Base-by-base conservation (phyloP, 1,284 basidiomycete species). In the Boletus calvinii region DNA sequence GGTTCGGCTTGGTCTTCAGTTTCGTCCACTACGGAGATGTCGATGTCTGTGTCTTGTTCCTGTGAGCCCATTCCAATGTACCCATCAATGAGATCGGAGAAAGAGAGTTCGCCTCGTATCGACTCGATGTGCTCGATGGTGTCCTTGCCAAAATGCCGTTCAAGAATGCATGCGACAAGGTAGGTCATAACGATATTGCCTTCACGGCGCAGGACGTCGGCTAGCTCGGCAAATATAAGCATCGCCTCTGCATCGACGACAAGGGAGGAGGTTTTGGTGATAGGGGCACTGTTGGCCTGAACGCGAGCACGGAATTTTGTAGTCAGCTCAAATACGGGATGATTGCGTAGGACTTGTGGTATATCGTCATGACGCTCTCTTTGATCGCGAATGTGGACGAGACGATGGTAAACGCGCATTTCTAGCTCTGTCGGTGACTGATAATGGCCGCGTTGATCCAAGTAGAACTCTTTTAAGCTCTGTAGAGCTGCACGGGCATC, bases 331-430 rank as follows among this genome's bases (percentile, higher is more conserved):
- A 96, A 88, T 15, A 90, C 80, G 0, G 90, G 86, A 61, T 94
- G 80, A 12, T 76, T 72, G 49, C 84, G 80, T 59, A 98, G 85
- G 38, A 79, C 66, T 1, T 75, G 69, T 0, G 94, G 92, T n/a
- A 97, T 83, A 48, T 87, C 80, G 58, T 95, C 94, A 72, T 75
- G 88, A 50, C 78, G 90, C 74, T 83, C 93, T 73, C 64, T 85
- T 72, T 83, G 84, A 62, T 95, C 90, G 35, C 92, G 85, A 37
- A 97, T 87, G 64, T 97, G 93, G 36, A 92, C 88, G 34, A 98
- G 81, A 34, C 95, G 84, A 66, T 96, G 92, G 73, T 98, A 98
- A 0, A 97, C 87, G 18, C 93, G 85, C 82, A 99, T 97, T 71
- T 99, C 96, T 43, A 97, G 82, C 66, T 98, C 94, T 50, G 90